phyloP scores from a whole-genome alignment of 176 grass and related monocot species.

The Puccinellia tenuiflora region DNA sequence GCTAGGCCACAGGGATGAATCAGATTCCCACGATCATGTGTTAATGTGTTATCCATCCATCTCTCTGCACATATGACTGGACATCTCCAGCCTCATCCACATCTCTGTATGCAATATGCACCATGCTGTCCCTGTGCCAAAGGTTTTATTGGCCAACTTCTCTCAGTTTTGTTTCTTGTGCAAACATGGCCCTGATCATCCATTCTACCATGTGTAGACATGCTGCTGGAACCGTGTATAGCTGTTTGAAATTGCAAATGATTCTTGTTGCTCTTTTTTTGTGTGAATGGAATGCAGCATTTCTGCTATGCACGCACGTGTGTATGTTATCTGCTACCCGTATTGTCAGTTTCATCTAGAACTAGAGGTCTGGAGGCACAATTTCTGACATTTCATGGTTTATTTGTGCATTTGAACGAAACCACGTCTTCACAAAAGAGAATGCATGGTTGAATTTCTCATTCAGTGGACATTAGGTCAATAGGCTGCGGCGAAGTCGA shows the following conservation, averaged over 20 bases:
- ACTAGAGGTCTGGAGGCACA: background rate
- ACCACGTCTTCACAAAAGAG: too few relatives aligned
- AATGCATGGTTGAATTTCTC: too few relatives aligned
- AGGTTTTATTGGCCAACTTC: background rate
- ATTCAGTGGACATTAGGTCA: background rate
- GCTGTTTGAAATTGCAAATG: background rate
- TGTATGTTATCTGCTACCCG: background rate
- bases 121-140: background rate
- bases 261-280: background rate
- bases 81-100: slow-evolving; percentile 32
- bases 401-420: background rate
- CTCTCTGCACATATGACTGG: slow-evolving; percentile 2
- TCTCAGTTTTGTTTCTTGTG: background rate
- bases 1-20: slow-evolving; percentile 39
- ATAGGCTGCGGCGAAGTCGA: background rate
- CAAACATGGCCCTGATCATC: background rate
- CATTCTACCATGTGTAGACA: background rate
- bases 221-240: too few relatives aligned
- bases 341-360: background rate
- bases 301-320: background rate
- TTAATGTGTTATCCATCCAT: slow-evolving; percentile 30
- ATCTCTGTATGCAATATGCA: background rate
- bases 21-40: slow-evolving; percentile 43
- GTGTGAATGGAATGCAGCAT: background rate
- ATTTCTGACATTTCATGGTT: background rate